phyloP scores from a whole-genome alignment of 2,329 filamentous ascomycete genomes.

The Massarina eburnea region DNA sequence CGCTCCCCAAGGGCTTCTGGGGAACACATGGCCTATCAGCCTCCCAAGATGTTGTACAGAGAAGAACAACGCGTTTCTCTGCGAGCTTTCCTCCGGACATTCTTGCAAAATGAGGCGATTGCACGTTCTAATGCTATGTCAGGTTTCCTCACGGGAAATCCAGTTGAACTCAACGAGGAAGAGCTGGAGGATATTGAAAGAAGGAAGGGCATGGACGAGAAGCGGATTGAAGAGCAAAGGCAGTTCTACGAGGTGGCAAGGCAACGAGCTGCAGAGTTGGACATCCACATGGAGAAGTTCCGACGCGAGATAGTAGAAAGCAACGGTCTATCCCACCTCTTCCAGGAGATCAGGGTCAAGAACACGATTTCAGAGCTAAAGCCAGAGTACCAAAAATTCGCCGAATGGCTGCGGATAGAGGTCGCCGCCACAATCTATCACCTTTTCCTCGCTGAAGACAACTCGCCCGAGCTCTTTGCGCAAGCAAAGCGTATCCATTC shows the following conservation, averaged over 20 bases:
- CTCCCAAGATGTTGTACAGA: conserved; percentile 68
- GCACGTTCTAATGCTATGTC: conserved; percentile 80
- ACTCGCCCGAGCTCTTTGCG: conserved; percentile 92
- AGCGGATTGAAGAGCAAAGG: conserved; percentile 87
- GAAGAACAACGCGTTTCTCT: conserved; percentile 91
- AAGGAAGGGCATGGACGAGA: conserved; percentile 81
- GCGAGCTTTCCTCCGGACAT: conserved; percentile 82
- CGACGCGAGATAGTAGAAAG: conserved; percentile 67
- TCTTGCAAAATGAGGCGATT: conserved; percentile 82
- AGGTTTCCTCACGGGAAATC: conserved; percentile 77
- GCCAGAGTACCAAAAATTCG: conserved; percentile 96
- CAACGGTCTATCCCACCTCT: conserved; percentile 90
- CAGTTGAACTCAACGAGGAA: conserved; percentile 74
- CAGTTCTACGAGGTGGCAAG: conserved; percentile 95
- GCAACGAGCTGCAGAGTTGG: conserved; percentile 84
- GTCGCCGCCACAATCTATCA: conserved; percentile 96
- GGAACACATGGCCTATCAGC: conserved; percentile 33
- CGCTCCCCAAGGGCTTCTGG: conserved; percentile 37
- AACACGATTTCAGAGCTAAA: conserved; percentile 83
- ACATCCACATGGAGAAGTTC: conserved; percentile 94
- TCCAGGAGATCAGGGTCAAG: conserved; percentile 90
- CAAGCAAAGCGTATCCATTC: conserved; percentile 94
- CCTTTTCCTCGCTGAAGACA: conserved; percentile 95
- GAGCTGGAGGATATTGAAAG: conserved; percentile 79
- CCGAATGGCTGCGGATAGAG: conserved; percentile 96